A percentile compares a stretch with the other conserved stretches of the same genome.
phyloP scores from a whole-genome alignment of 2,329 filamentous ascomycete species.

The Thyridium curvatum region DNA sequence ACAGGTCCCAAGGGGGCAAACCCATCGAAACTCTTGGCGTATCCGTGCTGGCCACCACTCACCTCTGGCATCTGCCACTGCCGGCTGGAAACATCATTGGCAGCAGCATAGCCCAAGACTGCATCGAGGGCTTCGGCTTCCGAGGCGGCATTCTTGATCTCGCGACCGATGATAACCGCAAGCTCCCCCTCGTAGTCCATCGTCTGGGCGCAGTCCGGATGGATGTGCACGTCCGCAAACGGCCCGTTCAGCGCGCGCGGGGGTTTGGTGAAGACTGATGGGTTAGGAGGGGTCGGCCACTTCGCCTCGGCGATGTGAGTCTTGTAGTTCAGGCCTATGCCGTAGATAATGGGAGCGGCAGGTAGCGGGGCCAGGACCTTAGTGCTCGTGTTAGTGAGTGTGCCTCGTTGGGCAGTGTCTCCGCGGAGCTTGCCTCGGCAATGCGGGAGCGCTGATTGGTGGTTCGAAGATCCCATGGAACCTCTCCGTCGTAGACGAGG shows the following conservation, averaged over 20 bases:
- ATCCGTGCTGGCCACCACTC: constrained; percentile 43
- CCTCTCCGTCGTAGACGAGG: no score
- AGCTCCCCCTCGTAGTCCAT: constrained; percentile 47
- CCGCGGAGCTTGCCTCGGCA: no score
- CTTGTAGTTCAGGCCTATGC: constrained; percentile 15
- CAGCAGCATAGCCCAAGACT: constrained; percentile 6
- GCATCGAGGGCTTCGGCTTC: constrained; percentile 30
- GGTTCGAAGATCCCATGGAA: no score
- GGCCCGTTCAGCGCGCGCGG: constrained; percentile 8
- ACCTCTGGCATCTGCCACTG: constrained; percentile 46
- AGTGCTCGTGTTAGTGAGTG: not conserved
- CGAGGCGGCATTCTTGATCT: constrained; percentile 37
- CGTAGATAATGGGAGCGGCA: constrained; percentile 20
- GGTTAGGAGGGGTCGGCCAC: constrained; percentile 13
- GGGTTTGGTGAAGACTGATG: constrained; percentile 13
- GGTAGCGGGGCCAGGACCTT: constrained; percentile 40
- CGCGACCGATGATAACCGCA: constrained; percentile 39
- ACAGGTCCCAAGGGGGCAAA: constrained; percentile 48
- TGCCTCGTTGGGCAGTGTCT: no score
- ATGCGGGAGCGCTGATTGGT: no score
- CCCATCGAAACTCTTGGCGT: constrained; percentile 49
- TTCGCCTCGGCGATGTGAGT: constrained; percentile 10
- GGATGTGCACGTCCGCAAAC: constrained; percentile 18
- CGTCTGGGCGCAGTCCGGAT: constrained; percentile 29
- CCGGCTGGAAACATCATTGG: constrained; percentile 50